These are phyloP conservation scores for Annona squamosa DNA, from an alignment of 164 flowering plant genomes.

Conservation along the genomic window DNA sequence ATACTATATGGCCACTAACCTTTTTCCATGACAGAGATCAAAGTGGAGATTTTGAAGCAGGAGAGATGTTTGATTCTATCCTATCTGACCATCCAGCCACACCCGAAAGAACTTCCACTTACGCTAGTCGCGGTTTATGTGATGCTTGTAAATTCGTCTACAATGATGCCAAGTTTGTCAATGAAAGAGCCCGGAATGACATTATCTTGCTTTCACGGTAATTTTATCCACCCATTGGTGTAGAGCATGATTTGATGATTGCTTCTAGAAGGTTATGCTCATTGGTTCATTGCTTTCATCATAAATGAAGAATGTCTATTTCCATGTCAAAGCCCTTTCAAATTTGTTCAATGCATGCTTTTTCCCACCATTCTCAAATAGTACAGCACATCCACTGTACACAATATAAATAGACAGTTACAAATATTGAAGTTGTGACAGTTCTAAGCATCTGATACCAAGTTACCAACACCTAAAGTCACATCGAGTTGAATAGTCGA, in stretches of 20 bases:
- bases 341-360: not conserved
- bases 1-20: not conserved
- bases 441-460: not conserved
- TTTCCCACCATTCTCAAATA: not conserved
- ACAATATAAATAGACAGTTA: not conserved
- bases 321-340: not conserved
- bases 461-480: not conserved
- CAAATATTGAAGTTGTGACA: not conserved
- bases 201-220: slow-evolving; percentile 91
- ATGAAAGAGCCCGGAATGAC: slow-evolving; percentile 90
- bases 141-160: slow-evolving; percentile 68
- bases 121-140: slow-evolving; percentile 50
- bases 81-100: slow-evolving; percentile 15
- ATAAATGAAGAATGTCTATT: not conserved
- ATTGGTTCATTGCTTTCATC: not conserved
- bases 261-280: not conserved
- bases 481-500: not conserved
- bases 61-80: slow-evolving; percentile 2
- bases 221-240: not conserved
- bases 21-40: slow-evolving; percentile 2
- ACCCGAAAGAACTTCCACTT: slow-evolving; percentile 21
- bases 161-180: slow-evolving; percentile 91
- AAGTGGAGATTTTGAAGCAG: slow-evolving; percentile 7
- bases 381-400: not conserved
- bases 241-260: not conserved